Evolutionary conservation across 345 rosid genomes (phyloP).

Genomic region (Citrus medica): DNA sequence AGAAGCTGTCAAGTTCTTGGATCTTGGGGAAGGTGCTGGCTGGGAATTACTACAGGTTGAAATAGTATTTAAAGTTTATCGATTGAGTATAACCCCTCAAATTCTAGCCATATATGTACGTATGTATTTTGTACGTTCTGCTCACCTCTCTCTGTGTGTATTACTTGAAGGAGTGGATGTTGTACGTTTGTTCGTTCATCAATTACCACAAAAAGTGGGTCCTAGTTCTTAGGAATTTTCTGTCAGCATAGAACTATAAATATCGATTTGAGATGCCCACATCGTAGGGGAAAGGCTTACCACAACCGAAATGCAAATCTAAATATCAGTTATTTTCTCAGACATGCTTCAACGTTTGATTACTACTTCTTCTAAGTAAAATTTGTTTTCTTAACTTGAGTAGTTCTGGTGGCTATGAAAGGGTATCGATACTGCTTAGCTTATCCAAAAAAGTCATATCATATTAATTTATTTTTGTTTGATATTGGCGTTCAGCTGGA

Average conservation of each 20-base stretch:
- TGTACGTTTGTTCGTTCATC: not conserved
- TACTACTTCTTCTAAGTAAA: not conserved
- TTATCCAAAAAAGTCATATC: not conserved
- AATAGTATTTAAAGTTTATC: not conserved
- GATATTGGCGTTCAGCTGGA: not conserved
- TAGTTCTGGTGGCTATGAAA: not conserved
- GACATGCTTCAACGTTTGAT: not conserved
- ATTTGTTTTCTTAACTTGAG: not conserved
- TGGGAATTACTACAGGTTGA: constrained; percentile 93
- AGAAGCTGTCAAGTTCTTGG: constrained; percentile 87
- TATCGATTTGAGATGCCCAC: not conserved
- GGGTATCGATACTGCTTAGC: not conserved
- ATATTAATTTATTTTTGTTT: not conserved
- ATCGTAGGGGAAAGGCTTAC: not conserved
- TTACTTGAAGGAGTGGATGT: not conserved
- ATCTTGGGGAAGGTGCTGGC: constrained; percentile 76
- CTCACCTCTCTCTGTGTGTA: not conserved
- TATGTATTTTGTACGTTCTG: too few species aligned
- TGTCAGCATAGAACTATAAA: not conserved
- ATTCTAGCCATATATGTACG: not conserved
- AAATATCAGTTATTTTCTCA: not conserved
- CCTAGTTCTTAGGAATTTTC: not conserved
- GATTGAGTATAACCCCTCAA: not conserved
- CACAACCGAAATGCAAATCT: not conserved
- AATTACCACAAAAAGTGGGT: not conserved